Evolutionary conservation across 495 filamentous ascomycete species (phyloP).

Genomic region (Penicillium waksmanii): DNA sequence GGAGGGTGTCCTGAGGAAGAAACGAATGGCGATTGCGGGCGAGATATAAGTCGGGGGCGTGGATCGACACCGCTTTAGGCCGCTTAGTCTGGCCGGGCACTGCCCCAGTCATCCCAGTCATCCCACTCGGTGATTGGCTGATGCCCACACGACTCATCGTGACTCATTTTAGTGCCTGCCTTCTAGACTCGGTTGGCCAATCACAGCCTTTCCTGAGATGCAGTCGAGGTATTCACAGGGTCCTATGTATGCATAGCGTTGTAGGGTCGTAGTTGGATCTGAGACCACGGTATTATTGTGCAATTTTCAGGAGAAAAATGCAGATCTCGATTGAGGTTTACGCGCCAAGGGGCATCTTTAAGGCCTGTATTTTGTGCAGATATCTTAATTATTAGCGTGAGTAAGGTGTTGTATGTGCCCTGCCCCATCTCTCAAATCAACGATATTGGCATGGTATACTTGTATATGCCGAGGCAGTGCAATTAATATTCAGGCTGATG

Average conservation of each 20-base stretch:
- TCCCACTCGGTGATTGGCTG: slow-evolving; percentile 21
- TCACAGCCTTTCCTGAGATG: slow-evolving; percentile 4
- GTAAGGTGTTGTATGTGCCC: too few relatives aligned
- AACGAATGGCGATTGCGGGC: slow-evolving; percentile 8
- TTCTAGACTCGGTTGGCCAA: slow-evolving; percentile 11
- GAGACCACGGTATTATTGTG: too few relatives aligned
- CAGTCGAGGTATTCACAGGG: neutral
- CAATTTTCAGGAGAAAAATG: too few relatives aligned
- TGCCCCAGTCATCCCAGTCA: neutral
- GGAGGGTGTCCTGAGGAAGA: slow-evolving; percentile 34
- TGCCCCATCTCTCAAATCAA: too few relatives aligned
- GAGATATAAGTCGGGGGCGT: slow-evolving; percentile 15
- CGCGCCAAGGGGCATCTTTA: too few relatives aligned
- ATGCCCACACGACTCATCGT: slow-evolving; percentile 27
- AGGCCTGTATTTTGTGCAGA: too few relatives aligned
- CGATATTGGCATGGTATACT: too few relatives aligned
- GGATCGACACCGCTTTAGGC: slow-evolving; percentile 9
- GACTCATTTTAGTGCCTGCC: slow-evolving; percentile 36
- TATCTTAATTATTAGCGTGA: too few relatives aligned
- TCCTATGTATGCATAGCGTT: neutral
- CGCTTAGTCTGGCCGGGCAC: slow-evolving; percentile 1
- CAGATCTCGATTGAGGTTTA: too few relatives aligned
- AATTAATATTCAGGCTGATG: too few relatives aligned
- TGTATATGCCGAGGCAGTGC: too few relatives aligned
- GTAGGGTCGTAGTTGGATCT: neutral